Evolutionary conservation across 2,329 filamentous ascomycete species (phyloP).

Genomic region (Ophiocordyceps australis): DNA sequence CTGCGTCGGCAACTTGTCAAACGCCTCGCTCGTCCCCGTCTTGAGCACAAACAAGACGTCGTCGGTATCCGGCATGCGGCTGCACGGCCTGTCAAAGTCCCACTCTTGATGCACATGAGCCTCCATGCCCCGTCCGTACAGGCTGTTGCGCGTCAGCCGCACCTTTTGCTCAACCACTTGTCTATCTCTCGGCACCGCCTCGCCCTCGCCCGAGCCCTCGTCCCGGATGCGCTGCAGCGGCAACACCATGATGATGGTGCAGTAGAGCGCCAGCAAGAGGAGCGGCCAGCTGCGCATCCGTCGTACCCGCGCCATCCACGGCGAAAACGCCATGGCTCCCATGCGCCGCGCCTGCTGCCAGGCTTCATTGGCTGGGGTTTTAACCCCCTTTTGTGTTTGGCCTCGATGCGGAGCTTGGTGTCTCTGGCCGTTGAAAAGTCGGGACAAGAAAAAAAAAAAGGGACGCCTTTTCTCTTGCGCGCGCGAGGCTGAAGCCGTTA

Average conservation of each 20-base stretch:
- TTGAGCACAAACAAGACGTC: constrained; percentile 35
- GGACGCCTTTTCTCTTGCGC: too few relatives aligned
- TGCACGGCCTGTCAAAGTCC: constrained; percentile 18
- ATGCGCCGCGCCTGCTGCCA: too few relatives aligned
- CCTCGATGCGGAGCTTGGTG: too few relatives aligned
- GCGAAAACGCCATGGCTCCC: too few relatives aligned
- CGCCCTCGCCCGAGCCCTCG: background rate
- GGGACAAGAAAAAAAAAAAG: too few relatives aligned
- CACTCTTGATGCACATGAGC: constrained; percentile 12
- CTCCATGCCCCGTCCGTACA: constrained; percentile 17
- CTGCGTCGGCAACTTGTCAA: constrained; percentile 34
- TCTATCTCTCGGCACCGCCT: background rate
- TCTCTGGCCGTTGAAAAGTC: too few relatives aligned
- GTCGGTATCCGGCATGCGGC: constrained; percentile 21
- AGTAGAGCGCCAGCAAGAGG: too few relatives aligned
- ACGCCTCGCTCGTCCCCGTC: constrained; percentile 37
- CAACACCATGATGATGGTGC: background rate
- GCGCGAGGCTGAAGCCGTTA: too few relatives aligned
- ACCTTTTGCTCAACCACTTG: constrained; percentile 18
- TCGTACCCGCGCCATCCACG: too few relatives aligned
- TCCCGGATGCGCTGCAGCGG: background rate
- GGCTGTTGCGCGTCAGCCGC: constrained; percentile 4
- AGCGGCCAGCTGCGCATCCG: too few relatives aligned
- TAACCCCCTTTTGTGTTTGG: too few relatives aligned
- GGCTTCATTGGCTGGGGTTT: too few relatives aligned